Evolutionary conservation across 2,329 filamentous ascomycete species (phyloP).

Genomic region (Penicillium hesseltinei): DNA sequence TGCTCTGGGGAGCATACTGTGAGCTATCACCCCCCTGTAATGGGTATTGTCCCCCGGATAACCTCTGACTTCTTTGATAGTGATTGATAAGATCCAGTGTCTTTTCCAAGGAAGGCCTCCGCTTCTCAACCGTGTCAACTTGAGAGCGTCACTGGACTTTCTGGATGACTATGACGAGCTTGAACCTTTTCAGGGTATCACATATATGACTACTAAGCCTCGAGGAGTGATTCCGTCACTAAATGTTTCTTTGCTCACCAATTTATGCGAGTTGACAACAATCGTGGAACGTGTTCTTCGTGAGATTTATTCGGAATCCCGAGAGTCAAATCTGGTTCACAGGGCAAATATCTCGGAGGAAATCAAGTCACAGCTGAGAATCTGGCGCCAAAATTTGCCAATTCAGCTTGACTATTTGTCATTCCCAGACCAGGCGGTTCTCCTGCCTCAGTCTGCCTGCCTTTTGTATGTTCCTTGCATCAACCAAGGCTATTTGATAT

Average conservation of each 20-base stretch:
- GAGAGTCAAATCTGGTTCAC: constrained; percentile 13
- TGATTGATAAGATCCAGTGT: constrained; percentile 54
- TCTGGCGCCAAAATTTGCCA: constrained; percentile 27
- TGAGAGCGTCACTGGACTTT: constrained; percentile 46
- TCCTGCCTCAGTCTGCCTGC: constrained; percentile 23
- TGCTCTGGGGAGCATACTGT: constrained; percentile 48
- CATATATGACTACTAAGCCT: constrained; percentile 23
- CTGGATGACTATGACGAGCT: constrained; percentile 41
- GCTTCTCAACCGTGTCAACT: constrained; percentile 45
- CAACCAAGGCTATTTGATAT: neutral
- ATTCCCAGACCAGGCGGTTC: constrained; percentile 20
- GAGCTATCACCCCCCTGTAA: neutral
- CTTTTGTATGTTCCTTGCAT: constrained; percentile 15
- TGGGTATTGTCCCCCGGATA: neutral
- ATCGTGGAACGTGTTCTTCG: constrained; percentile 38
- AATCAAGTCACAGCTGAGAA: constrained; percentile 23
- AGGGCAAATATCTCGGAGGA: constrained; percentile 17
- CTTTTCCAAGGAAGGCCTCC: constrained; percentile 55
- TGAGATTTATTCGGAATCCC: constrained; percentile 31
- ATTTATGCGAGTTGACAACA: constrained; percentile 34
- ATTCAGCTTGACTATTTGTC: constrained; percentile 23
- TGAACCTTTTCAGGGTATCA: constrained; percentile 49
- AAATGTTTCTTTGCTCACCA: constrained; percentile 26
- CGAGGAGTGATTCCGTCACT: constrained; percentile 16
- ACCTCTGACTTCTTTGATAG: constrained; percentile 5